Evolutionary conservation across 1,284 basidiomycete genomes (phyloP).

Genomic region (Cystobasidium slooffiae): DNA sequence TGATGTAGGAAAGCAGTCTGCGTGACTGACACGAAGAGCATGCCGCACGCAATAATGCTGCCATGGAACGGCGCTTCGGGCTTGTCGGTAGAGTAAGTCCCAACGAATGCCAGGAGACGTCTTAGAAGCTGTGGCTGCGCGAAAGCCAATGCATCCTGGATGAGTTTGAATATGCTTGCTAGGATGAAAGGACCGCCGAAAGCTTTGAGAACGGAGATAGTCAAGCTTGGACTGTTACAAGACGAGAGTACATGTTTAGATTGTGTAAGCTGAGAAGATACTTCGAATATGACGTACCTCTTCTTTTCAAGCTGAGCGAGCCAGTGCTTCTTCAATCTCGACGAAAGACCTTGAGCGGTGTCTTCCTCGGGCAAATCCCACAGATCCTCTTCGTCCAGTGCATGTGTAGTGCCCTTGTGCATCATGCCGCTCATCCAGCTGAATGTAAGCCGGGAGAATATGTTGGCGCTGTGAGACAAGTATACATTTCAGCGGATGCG

Average conservation of each 20-base stretch:
- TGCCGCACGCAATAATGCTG: constrained; percentile 73
- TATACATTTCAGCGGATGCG: constrained; percentile 43
- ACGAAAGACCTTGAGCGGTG: constrained; percentile 72
- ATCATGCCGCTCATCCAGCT: constrained; percentile 75
- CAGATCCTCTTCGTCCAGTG: constrained; percentile 57
- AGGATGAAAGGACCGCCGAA: constrained; percentile 78
- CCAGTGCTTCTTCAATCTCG: constrained; percentile 64
- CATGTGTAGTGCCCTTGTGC: constrained; percentile 54
- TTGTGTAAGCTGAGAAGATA: neutral
- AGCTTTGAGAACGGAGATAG: constrained; percentile 71
- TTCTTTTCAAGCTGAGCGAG: constrained; percentile 62
- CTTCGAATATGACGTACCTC: constrained; percentile 11
- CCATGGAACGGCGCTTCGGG: constrained; percentile 62
- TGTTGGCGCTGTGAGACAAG: constrained; percentile 67
- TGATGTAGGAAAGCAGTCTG: constrained; percentile 88
- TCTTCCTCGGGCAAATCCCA: constrained; percentile 64
- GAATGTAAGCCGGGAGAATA: constrained; percentile 70
- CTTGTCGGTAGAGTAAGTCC: constrained; percentile 67
- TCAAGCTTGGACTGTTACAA: constrained; percentile 63
- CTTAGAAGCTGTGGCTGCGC: constrained; percentile 87
- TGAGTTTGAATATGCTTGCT: constrained; percentile 63
- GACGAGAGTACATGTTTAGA: neutral
- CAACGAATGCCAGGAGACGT: constrained; percentile 78
- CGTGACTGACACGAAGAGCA: constrained; percentile 75
- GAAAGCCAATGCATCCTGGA: constrained; percentile 81